Evolutionary conservation across 1,284 basidiomycete species (phyloP).

Genomic region (Hypsizygus ulmarius): DNA sequence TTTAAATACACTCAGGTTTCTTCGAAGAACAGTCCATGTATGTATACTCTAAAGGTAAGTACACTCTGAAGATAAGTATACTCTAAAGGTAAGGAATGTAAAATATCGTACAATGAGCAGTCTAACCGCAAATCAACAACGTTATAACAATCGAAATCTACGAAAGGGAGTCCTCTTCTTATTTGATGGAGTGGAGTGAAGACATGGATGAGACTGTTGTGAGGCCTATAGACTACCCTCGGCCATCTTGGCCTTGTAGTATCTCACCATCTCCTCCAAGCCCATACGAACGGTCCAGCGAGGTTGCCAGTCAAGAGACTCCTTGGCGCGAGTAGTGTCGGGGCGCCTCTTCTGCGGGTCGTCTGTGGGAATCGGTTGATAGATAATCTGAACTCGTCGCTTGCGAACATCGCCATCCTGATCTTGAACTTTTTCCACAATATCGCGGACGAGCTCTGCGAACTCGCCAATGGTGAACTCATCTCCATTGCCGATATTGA

Average conservation of each 20-base stretch:
- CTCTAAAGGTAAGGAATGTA: too few species aligned
- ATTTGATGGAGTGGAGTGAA: too few species aligned
- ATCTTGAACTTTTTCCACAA: slow-evolving; percentile 85
- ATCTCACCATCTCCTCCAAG: slow-evolving; percentile 90
- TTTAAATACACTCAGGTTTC: too few species aligned
- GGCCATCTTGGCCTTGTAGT: slow-evolving; percentile 84
- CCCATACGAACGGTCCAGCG: slow-evolving; percentile 88
- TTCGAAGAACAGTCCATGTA: too few species aligned
- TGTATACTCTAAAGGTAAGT: too few species aligned
- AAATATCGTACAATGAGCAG: too few species aligned
- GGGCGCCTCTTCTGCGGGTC: slow-evolving; percentile 94
- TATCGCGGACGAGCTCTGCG: slow-evolving; percentile 83
- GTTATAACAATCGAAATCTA: too few species aligned
- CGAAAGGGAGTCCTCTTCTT: too few species aligned
- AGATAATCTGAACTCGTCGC: slow-evolving; percentile 69
- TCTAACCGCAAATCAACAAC: too few species aligned
- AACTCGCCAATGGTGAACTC: slow-evolving; percentile 95
- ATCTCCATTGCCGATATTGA: slow-evolving; percentile 92
- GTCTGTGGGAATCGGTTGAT: slow-evolving; percentile 87
- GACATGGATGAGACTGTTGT: too few species aligned
- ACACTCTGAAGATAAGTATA: too few species aligned
- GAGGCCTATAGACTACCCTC: slow-evolving; percentile 61
- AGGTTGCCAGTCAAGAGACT: slow-evolving; percentile 89
- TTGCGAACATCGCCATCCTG: slow-evolving; percentile 66
- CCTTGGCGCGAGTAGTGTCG: slow-evolving; percentile 88